Base-by-base conservation (phyloP, 371 early-diverging fungal genomes). In the Rhizopus microsporus region DNA sequence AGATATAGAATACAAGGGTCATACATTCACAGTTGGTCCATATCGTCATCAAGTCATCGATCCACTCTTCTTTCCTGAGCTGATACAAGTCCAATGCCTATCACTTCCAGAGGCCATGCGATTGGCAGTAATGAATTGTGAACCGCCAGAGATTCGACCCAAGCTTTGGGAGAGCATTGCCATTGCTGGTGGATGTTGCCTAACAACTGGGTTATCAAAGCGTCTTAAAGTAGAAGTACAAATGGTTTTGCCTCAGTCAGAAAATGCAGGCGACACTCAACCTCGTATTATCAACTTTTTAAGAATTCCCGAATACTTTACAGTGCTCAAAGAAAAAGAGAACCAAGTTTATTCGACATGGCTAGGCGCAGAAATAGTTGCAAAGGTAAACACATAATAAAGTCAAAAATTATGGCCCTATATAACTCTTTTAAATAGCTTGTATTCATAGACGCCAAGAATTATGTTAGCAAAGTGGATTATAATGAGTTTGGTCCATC, bases 161-260 rank as follows among this genome's bases (percentile, higher is more conserved):
- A 66, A 75, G 34, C 67, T 96, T 32, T 94, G 92, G 93, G 96
- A 96, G 63, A 82, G 80, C 56, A 80, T 93, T 16, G 75, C 87
- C 9, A 47, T 92, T 7, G 85, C 89, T 0, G 94, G 94, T 29
- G 94, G 92, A 0, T 69, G 77, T 34, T 65, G 72, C 29, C 51
- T 62, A 45, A 62, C 66, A 13, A 12, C 56, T 15, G 72, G 57
- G 38, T 57, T 65, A 13, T 60, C 58, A 46, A 75, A 81, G 48
- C 79, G 92, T 16, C 64, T 92, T 51, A 86, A 90, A 57, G 60
- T 69, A 0, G 89, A 86, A 60, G 60, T 88, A 5, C 69, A 69
- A 16, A 49, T 64, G 1, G 77, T 77, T 7, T 63, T 92, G 52
- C 73, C 90, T 5, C 70, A 80, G 5, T 88, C 90, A 4, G 92